Base-by-base conservation (phyloP, 306 rosid genomes). In the Prunus armeniaca region DNA sequence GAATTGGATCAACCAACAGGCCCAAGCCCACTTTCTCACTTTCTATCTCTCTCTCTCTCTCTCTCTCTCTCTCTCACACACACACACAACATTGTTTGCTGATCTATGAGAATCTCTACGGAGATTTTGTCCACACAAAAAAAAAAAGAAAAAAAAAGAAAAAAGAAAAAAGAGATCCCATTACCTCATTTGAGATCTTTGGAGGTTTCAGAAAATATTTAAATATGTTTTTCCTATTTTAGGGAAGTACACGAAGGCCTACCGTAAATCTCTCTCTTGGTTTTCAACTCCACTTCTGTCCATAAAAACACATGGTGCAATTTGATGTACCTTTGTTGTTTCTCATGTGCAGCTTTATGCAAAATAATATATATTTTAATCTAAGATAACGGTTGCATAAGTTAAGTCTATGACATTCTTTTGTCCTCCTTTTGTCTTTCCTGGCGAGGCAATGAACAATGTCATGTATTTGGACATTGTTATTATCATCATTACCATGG, bases 301-400 rank as follows among this genome's bases (percentile, higher is more conserved):
- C 65, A 71, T 12, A 67, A 63, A 38, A 9, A 72, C 75, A 68
- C 71, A 32, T 25, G 79, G 47, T 76, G 55, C 80, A 28, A 55
- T 67, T 77, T 76, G 86, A 77, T 88, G 83, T 81, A 63, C 76
- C 2, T 78, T 80, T 82, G 83, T 69, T 34, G 77, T 72, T 79
- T 82, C 75, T 76, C 60, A 9, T 56, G 69, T 69, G 32, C 17
- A 28, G 7, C 50, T 61, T 78, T 50, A 38, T 73, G 22, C 27
- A 58, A 66, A 57, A 10, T 30, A 62, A 43, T 67, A 68, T 19
- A 68, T 30, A 57, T 55, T 25, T 25, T 25, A 20, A 20, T 50
- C 25, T 3, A 17, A 28, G 70, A 30, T 13, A 14, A 19, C 57
- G 57, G 57, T 52, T 52, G 46, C 5, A 17, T 38, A 73, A 60